Evolutionary conservation across 2,329 filamentous ascomycete species (phyloP).

Genomic region (Daldinia eschscholtzii): DNA sequence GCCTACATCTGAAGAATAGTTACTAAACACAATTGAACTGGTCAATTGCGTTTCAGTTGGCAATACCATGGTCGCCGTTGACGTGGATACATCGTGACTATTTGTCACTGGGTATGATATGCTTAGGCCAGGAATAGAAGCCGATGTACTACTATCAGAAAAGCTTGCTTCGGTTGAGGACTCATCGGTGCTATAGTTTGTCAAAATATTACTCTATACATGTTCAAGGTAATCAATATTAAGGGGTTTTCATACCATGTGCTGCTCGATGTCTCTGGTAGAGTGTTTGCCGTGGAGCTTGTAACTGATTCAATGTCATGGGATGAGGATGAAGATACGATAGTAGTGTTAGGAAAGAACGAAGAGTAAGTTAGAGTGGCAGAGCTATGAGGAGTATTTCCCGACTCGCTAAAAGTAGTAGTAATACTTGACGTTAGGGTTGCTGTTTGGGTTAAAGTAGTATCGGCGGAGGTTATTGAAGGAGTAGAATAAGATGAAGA

Average conservation of each 20-base stretch:
- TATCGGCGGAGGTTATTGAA: slow-evolving; percentile 30
- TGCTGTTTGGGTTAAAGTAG: slow-evolving; percentile 40
- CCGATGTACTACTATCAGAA: slow-evolving; percentile 9
- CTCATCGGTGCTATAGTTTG: slow-evolving; percentile 31
- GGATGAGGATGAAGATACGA: background rate
- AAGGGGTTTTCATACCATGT: slow-evolving; percentile 34
- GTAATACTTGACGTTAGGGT: slow-evolving; percentile 43
- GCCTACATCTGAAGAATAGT: slow-evolving; percentile 5
- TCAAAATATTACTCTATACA: slow-evolving; percentile 18
- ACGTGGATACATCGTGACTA: background rate
- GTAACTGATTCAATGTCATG: slow-evolving; percentile 20
- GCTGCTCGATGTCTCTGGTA: slow-evolving; percentile 15
- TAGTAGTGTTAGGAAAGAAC: background rate
- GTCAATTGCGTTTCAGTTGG: slow-evolving; percentile 1
- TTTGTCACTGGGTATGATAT: background rate
- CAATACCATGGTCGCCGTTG: background rate
- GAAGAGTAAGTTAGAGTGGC: background rate
- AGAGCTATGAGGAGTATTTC: slow-evolving; percentile 4
- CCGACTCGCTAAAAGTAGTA: slow-evolving; percentile 35
- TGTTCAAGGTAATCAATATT: background rate
- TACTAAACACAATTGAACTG: background rate
- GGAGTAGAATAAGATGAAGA: slow-evolving; percentile 19
- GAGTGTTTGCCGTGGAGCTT: slow-evolving; percentile 18
- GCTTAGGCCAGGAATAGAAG: background rate
- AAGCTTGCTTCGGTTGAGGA: slow-evolving; percentile 11